These are phyloP conservation scores for Penicillium aurantiogriseum DNA, from an alignment of 2,329 filamentous ascomycete genomes.

Conservation along the genomic window DNA sequence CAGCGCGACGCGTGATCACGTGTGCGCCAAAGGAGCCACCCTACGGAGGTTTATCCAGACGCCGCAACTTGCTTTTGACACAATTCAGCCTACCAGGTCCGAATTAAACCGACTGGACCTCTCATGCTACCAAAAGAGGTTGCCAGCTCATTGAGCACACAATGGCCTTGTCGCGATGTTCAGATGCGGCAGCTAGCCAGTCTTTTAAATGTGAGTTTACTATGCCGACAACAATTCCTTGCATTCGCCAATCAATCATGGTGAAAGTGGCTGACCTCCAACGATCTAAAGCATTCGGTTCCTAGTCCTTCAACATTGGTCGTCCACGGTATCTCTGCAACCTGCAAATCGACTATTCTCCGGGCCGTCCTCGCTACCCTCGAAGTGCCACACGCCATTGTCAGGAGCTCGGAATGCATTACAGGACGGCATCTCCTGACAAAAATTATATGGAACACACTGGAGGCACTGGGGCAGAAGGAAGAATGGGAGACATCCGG, in stretches of 20 bases:
- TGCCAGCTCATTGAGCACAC: conserved; percentile 34
- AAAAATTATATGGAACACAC: conserved; percentile 44
- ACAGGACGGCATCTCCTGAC: conserved; percentile 47
- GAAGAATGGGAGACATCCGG: conserved; percentile 47
- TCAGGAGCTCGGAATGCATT: conserved; percentile 48
- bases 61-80: conserved; percentile 4
- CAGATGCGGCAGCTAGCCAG: conserved; percentile 43
- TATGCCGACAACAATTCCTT: background rate
- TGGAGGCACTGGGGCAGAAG: conserved; percentile 37
- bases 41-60: conserved; percentile 5
- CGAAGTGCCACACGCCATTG: conserved; percentile 45
- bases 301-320: conserved; percentile 73
- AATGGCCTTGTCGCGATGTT: conserved; percentile 46
- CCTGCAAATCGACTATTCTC: conserved; percentile 76
- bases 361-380: conserved; percentile 63
- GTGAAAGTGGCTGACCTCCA: background rate
- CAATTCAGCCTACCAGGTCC: background rate
- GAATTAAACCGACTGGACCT: background rate
- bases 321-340: conserved; percentile 79
- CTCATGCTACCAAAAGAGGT: conserved; percentile 36
- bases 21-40: conserved; percentile 9
- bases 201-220: conserved; percentile 41
- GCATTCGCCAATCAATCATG: background rate
- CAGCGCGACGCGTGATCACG: conserved; percentile 23
- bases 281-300: conserved; percentile 37